These are phyloP conservation scores for Phtheirospermum japonicum DNA, from an alignment of 257 asterid species.

Conservation along the genomic window DNA sequence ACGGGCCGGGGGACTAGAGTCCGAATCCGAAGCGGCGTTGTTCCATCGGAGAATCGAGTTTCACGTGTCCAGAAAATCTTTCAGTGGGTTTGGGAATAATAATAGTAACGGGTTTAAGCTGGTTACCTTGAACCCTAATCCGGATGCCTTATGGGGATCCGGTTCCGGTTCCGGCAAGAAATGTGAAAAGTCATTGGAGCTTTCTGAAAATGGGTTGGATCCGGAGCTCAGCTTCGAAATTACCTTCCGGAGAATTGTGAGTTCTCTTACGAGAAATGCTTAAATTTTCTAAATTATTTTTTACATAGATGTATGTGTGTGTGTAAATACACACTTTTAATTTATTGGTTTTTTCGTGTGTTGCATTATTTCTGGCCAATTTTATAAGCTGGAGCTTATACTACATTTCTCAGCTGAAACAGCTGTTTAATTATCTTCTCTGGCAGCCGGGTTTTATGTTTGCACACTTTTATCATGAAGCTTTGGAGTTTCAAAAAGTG, in stretches of 20 bases:
- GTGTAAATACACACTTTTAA: neutral
- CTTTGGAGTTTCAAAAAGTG: too few species aligned
- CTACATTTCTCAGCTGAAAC: too few species aligned
- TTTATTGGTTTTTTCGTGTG: neutral
- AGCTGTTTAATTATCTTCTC: too few species aligned
- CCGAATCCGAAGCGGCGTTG: conserved; percentile 34
- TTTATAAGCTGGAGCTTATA: too few species aligned
- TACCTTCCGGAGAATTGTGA: conserved; percentile 83
- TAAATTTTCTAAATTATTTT: conserved; percentile 1
- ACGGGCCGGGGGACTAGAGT: conserved; percentile 24
- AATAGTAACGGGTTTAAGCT: conserved; percentile 70
- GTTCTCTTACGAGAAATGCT: conserved; percentile 26
- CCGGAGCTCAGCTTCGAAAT: conserved; percentile 71
- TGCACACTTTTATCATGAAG: too few species aligned
- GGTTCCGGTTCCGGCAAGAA: conserved; percentile 29
- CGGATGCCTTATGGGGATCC: conserved; percentile 32
- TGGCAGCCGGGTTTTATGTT: too few species aligned
- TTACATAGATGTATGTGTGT: neutral
- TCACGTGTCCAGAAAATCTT: conserved; percentile 60
- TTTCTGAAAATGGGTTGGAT: conserved; percentile 53
- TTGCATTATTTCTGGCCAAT: too few species aligned
- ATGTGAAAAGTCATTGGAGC: conserved; percentile 36
- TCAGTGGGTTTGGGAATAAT: conserved; percentile 51
- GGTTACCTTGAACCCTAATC: conserved; percentile 65
- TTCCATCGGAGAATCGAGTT: conserved; percentile 74